phyloP scores from a whole-genome alignment of 2,329 filamentous ascomycete genomes.

The Didymella keratinophila region DNA sequence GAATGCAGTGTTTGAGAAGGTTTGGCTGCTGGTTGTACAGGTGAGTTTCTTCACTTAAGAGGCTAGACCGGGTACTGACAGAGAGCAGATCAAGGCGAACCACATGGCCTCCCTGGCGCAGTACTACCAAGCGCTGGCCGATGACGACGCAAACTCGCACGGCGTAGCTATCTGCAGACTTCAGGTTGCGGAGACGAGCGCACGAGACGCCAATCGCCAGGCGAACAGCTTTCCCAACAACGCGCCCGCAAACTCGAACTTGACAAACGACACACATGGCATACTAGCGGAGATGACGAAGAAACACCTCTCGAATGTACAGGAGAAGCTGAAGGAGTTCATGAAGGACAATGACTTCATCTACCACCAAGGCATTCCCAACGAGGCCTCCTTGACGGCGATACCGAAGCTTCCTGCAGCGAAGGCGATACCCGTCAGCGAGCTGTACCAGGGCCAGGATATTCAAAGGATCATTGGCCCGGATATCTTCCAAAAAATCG shows the following conservation, averaged over 20 bases:
- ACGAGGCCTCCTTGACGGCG: slow-evolving; percentile 79
- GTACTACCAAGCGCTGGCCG: slow-evolving; percentile 90
- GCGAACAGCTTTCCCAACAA: slow-evolving; percentile 83
- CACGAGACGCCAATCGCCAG: slow-evolving; percentile 77
- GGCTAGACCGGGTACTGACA: neutral
- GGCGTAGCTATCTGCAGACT: slow-evolving; percentile 85
- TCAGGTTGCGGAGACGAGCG: slow-evolving; percentile 78
- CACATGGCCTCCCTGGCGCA: slow-evolving; percentile 87
- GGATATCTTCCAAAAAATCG: slow-evolving; percentile 95
- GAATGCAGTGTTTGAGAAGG: slow-evolving; percentile 91
- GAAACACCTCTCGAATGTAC: slow-evolving; percentile 79
- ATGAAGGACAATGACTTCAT: slow-evolving; percentile 98
- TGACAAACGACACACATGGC: slow-evolving; percentile 78
- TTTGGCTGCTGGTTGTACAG: slow-evolving; percentile 86
- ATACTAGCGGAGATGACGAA: slow-evolving; percentile 82
- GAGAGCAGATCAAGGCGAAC: slow-evolving; percentile 72
- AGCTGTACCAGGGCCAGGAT: slow-evolving; percentile 95
- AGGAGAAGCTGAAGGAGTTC: slow-evolving; percentile 79
- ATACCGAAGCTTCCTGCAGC: slow-evolving; percentile 93
- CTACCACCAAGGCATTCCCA: slow-evolving; percentile 91
- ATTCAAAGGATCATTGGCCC: slow-evolving; percentile 97
- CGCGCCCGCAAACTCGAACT: slow-evolving; percentile 80
- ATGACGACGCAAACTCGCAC: slow-evolving; percentile 87
- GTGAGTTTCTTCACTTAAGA: slow-evolving; percentile 54
- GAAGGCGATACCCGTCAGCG: slow-evolving; percentile 95